A percentile compares a stretch with the other conserved stretches of the same genome.
Evolutionary conservation across 768 basidiomycete genomes (phyloP).

Genomic region (Albatrellus ellisii): DNA sequence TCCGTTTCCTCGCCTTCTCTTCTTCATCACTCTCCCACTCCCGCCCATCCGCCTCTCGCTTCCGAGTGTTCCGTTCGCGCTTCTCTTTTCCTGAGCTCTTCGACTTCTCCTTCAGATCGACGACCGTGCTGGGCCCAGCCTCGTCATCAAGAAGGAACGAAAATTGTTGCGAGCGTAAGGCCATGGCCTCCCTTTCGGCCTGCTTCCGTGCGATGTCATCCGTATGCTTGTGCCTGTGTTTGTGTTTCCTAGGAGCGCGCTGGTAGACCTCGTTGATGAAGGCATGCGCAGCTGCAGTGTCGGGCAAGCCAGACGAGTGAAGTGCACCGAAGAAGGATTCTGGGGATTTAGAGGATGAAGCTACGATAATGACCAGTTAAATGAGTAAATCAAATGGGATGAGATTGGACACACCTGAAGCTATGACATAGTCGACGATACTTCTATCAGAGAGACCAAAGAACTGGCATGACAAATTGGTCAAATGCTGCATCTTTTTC

Average conservation of each 20-base stretch:
- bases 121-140: slow-evolving; percentile 25
- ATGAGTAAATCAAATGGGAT: slow-evolving; percentile 2
- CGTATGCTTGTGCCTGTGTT: slow-evolving; percentile 54
- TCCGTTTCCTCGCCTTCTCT: slow-evolving; percentile 55
- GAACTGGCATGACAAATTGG: slow-evolving; percentile 32
- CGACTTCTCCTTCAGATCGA: slow-evolving; percentile 21
- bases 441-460: slow-evolving; percentile 77
- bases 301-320: slow-evolving; percentile 65
- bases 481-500: slow-evolving; percentile 1
- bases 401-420: slow-evolving; percentile 44
- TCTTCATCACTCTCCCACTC: slow-evolving; percentile 93
- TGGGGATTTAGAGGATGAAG: slow-evolving; percentile 73
- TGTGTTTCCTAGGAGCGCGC: slow-evolving; percentile 67
- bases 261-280: slow-evolving; percentile 71
- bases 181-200: slow-evolving; percentile 64
- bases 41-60: slow-evolving; percentile 67
- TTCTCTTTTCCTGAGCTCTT: slow-evolving; percentile 31
- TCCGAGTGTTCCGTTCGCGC: slow-evolving; percentile 49
- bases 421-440: slow-evolving; percentile 79
- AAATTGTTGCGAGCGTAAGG: slow-evolving; percentile 59
- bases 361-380: slow-evolving; percentile 22
- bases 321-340: slow-evolving; percentile 70
- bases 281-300: slow-evolving; percentile 63
- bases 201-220: slow-evolving; percentile 39
- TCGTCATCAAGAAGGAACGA: slow-evolving; percentile 80